Evolutionary conservation across 768 basidiomycete genomes (phyloP).

Genomic region (Trametes sanguinea): DNA sequence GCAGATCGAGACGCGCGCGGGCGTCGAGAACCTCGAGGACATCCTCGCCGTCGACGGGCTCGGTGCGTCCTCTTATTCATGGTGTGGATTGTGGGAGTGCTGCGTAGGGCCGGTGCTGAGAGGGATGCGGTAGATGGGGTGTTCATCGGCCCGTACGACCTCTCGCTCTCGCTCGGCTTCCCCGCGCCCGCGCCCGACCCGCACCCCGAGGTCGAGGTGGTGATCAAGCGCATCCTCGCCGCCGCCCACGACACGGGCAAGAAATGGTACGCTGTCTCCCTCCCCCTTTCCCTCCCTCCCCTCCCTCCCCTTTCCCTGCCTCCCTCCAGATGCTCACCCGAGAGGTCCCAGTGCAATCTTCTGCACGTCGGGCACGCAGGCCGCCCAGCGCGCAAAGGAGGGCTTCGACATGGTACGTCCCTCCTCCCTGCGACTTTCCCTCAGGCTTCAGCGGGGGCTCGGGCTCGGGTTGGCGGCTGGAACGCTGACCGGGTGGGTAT

Average conservation of each 20-base stretch:
- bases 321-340: not conserved
- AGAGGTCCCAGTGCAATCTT: conserved; percentile 43
- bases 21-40: conserved; percentile 43
- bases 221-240: conserved; percentile 55
- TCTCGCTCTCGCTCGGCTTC: conserved; percentile 63
- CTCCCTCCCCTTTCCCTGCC: not conserved
- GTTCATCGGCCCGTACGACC: conserved; percentile 69
- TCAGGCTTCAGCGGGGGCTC: too few relatives aligned
- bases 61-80: conserved; percentile 23
- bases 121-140: conserved; percentile 43
- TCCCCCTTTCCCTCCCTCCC: not conserved
- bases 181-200: conserved; percentile 64
- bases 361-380: conserved; percentile 48
- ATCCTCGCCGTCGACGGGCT: conserved; percentile 43
- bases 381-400: conserved; percentile 45
- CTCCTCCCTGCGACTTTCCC: not conserved
- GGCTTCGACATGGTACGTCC: conserved; percentile 52
- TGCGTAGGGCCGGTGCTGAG: not conserved
- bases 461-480: too few relatives aligned
- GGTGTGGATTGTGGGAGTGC: too few relatives aligned
- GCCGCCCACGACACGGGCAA: conserved; percentile 55
- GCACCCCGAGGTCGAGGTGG: conserved; percentile 60
- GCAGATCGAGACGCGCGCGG: conserved; percentile 47
- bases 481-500: not conserved
- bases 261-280: conserved; percentile 53